Evolutionary conservation across 2,329 filamentous ascomycete species (phyloP), one percentile per base, ranked within the genome.

Genomic region (Stagonosporopsis rhizophila): DNA sequence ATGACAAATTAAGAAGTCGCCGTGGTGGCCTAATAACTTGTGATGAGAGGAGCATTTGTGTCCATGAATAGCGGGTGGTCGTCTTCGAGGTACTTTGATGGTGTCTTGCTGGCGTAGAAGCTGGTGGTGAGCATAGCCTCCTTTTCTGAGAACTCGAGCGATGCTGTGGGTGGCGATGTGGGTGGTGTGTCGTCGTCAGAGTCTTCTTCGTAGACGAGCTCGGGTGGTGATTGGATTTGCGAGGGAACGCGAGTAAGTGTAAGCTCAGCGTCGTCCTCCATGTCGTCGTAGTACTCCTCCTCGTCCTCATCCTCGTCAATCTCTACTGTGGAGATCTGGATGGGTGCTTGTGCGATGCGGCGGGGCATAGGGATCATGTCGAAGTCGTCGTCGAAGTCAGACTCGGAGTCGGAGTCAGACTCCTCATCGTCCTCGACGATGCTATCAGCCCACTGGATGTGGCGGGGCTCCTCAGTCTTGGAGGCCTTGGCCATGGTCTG

Each of bases 361-460:
- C 77, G 73, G 56, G 73, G 72, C 41, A 78, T 67, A 20, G 77
- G 66, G 60, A 79, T 72, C 70, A 79, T 77, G 66, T 80, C 77
- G 61, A 75, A 77, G 60, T 82, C 80, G 53, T 82, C 81, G 55
- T 84, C 82, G 68, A 80, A 77, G 58, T 84, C 83, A 14, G 81
- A 85, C 51, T 85, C 83, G 27, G 72, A 77, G 64, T 82, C 80
- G 37, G 77, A 80, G 63, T 82, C 80, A 35, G 77, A 80, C 56
- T 75, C 88, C 59, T 91, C 87, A 74, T 91, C 86, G 64, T 91
- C 88, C 77, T 93, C 90, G 58, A 85, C 83, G 61, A 93, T 85
- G 52, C 85, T 83, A 76, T 96, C 91, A 71, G 91, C 90, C 91
- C 92, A 96, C 82, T 94, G 89, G 68, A 96, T 87, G 80, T 91